Base-by-base conservation (phyloP, 441 rosid genomes). In the Arabidopsis hybrid region DNA sequence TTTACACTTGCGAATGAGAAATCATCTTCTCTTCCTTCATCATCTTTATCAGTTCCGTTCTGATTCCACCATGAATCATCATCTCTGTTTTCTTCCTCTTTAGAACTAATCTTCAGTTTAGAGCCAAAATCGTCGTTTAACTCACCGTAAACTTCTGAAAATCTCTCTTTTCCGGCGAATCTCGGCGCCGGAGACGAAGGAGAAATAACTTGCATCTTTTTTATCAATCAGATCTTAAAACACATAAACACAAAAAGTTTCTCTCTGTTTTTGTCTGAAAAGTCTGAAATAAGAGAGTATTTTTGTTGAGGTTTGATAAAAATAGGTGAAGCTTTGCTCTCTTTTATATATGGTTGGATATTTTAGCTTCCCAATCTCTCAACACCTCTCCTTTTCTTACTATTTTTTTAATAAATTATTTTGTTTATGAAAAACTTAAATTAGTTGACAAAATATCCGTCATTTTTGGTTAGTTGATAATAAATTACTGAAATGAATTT, bases 1-100 rank as follows among this genome's bases (percentile, higher is more conserved):
- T 83, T 80, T 50, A 67, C 21, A 57, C 85, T 83, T 35, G 78
- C 87, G 63, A 95, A 95, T 16, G 95, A 85, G 62, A 95, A 95
- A 21, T 92, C 99, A 1, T 83, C 92, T 1, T 68, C 91, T 4
- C 82, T 86, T 0, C 46, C 89, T 2, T 76, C 85, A 0, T 43
- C 80, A 0, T 16, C 35, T n/a, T 29, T 46, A 1, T 45, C 58
- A 21, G 26, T 21, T 21, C 26, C 26, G 26, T 21, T 21, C 26
- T 21, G 26, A 21, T 21, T 21, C 26, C 26, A 21, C 26, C 26
- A 21, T 21, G 26, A 21, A 21, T 21, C 26, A 21, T 21, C 26
- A 21, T 21, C 26, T 39, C 21, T 34, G 3, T 14, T 47, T 57
- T 34, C 65, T 31, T 13, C 11, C 16, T 67, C 50, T 4, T 43